These are phyloP conservation scores for Allium fistulosum DNA, from an alignment of 106 monocot species.

Conservation along the genomic window DNA sequence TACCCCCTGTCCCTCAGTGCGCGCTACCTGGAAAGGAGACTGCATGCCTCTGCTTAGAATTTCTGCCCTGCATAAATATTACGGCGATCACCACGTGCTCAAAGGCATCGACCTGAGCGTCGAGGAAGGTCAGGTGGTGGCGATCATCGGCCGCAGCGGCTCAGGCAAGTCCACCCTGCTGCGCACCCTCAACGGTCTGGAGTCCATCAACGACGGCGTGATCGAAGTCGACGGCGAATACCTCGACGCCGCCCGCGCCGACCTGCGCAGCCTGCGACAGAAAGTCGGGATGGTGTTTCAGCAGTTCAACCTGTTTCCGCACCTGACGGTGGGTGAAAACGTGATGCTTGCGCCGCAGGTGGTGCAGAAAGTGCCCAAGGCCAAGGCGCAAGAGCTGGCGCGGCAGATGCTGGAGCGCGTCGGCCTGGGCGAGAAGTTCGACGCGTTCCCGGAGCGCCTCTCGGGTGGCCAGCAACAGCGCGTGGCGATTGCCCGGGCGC, in stretches of 20 bases:
- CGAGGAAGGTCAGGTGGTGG: not conserved
- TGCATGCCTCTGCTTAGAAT: not conserved
- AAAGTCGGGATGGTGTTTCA: not conserved
- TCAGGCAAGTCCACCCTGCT: not conserved
- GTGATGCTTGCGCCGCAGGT: not conserved
- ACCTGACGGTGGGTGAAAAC: not conserved
- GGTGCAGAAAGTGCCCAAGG: not conserved
- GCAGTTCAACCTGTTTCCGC: conserved; percentile 2
- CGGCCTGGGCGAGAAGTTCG: not conserved
- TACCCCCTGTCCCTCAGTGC: not conserved
- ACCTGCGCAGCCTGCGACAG: not conserved
- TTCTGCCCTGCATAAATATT: not conserved
- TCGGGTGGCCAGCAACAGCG: not conserved
- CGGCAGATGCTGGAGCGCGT: not conserved
- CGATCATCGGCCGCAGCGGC: not conserved
- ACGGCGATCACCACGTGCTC: not conserved
- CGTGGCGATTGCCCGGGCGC: no score
- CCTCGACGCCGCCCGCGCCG: not conserved
- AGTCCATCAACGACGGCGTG: not conserved
- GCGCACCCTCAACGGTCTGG: not conserved
- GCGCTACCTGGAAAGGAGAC: not conserved
- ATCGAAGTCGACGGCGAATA: not conserved
- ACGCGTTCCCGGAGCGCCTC: not conserved
- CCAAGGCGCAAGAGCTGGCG: not conserved
- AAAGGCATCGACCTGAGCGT: not conserved